Evolutionary conservation across 2,329 filamentous ascomycete species (phyloP), one percentile per base, ranked within the genome.

Genomic region (Coniochaeta hoffmannii): DNA sequence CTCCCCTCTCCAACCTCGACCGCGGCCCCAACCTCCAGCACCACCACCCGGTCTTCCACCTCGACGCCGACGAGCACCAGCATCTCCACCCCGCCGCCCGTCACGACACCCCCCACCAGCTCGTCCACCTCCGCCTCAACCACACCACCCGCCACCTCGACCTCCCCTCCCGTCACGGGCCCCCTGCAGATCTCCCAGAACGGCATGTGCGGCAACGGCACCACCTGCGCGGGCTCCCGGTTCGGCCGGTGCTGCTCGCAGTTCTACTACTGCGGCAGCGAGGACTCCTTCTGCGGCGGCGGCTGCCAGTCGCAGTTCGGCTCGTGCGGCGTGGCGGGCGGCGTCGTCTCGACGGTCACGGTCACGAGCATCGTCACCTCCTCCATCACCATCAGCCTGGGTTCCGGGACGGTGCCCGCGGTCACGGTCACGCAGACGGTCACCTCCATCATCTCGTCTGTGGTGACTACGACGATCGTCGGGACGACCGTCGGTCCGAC

Each of bases 221-320:
- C 63, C 35, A 58, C 62, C 17, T 65, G 63, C 60, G 50, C 55
- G n/a, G 55, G 51, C 38, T 53, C 61, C 50, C 56, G 58, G 49
- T 63, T 55, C 54, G 63, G 63, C 7, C 59, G 61, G 8, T 65
- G 63, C 60, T 65, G 63, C 57, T 64, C 62, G 24, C 61, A 63
- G 24, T 63, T 63, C 58, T 64, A 64, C 55, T 64, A 62, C 62
- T 64, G 63, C 51, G 62, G 62, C 17, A 61, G 60, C 4, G 56
- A 58, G 1, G 41, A 61, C 9, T 63, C 63, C 10, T 64, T 54
- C 55, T 65, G 63, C 54, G 62, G 61, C 22, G 57, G 59, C n/a
- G 63, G 62, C 1, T 65, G 63, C 53, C 56, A 57, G 41, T 55
- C 54, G 24, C 44, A 59, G 19, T 65, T 64, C 24, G 63, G 63